These are phyloP conservation scores for Aurantiochytrium sp. DNA, from an alignment of 108 stramenopile species.

Conservation along the genomic window DNA sequence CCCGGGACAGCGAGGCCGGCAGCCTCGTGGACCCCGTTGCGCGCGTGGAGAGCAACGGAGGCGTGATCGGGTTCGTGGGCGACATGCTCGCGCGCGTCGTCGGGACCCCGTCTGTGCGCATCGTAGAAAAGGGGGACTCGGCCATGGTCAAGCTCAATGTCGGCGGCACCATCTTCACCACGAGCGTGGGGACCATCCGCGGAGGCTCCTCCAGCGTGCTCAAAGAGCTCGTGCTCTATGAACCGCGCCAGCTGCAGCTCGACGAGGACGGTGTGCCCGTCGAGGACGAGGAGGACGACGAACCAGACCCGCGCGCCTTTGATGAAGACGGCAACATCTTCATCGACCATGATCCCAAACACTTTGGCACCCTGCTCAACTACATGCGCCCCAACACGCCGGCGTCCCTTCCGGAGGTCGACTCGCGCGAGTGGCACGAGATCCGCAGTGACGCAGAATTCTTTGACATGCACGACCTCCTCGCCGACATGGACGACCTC, in stretches of 20 bases:
- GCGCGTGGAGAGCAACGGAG: not conserved
- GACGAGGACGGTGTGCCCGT: not conserved
- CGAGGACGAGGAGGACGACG: not conserved
- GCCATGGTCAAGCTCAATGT: not conserved
- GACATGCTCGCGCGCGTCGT: not conserved
- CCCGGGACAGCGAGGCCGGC: not conserved
- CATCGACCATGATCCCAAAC: not conserved
- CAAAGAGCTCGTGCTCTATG: not conserved
- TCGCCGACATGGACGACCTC: not conserved
- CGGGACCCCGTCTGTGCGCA: not conserved
- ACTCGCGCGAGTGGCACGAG: not conserved
- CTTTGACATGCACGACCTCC: not conserved
- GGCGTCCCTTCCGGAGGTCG: not conserved
- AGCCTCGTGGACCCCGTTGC: not conserved
- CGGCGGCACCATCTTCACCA: not conserved
- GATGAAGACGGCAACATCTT: not conserved
- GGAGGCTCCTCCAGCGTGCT: not conserved
- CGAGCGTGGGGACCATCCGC: not conserved
- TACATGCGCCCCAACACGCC: not conserved
- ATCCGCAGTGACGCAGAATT: not conserved
- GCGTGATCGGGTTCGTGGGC: not conserved
- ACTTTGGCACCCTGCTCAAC: not conserved
- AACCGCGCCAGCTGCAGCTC: not conserved
- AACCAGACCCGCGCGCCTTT: not conserved
- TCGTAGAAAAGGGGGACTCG: not conserved